Base-by-base conservation (phyloP, 192 early-diverging fungal genomes). In the Gigaspora rosea region DNA sequence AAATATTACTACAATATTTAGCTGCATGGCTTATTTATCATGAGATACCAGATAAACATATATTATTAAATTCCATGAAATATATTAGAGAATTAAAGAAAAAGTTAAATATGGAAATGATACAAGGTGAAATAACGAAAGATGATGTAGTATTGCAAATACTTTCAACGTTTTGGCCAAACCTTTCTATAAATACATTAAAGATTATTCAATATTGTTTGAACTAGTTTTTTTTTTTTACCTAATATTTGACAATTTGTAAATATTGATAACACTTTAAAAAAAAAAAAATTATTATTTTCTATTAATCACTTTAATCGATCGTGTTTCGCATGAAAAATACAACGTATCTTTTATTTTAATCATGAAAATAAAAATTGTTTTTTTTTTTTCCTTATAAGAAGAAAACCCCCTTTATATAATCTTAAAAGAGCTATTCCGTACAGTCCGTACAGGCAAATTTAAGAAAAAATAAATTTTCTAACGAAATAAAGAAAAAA, bases 61-160 rank as follows among this genome's bases (percentile, higher is more conserved):
- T 13, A 9, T n/a, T 74, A 63, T 82, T 95, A 88, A 86, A 95
- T 95, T 36, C 13, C 46, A 33, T 50, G 13, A 15, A 13, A 15
- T 69, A 69, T 33, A 18, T 48, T 50, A 69, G 13, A 2, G 48
- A 51, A 32, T 69, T 69, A 48, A 51, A 69, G 49, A 15, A 12
- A 32, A 69, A 51, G 0, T 32, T 68, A 20, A 66, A 2, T 8
- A 48, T 16, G 4, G 46, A 49, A 20, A 67, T 20, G 6, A 18
- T 46, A 1, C 15, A 20, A 48, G 22, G 15, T 69, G 49, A 6
- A 32, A 32, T 50, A 27, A 69, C 46, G 8, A 18, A 18, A 50
- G 41, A 69, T 69, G 67, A 69, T 51, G 13, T 69, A 27, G 13
- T 69, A 9, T 33, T 69, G 33, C 67, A 69, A 32, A 10, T 69